Base-by-base conservation (phyloP, 129 eudicot species). In the Logfia minima region DNA sequence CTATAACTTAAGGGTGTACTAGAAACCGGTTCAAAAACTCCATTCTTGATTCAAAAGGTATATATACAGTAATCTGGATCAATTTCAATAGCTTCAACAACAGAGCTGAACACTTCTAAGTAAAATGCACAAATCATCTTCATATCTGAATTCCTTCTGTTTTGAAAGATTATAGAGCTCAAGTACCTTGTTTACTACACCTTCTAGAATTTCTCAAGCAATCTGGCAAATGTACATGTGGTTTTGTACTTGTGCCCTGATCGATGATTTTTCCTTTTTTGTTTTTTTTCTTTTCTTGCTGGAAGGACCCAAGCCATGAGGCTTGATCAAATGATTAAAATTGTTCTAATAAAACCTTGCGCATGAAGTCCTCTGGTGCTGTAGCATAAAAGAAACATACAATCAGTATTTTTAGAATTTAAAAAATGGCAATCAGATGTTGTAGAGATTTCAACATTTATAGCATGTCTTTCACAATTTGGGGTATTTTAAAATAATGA, bases 291-390 rank as follows among this genome's bases (percentile, higher is more conserved):
- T 26, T 65, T 61, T 59, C 60, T 11, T 41, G 31, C 45, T 35
- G 52, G 66, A 55, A 37, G 34, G 67, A 67, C 51, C 70, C 58
- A 56, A 39, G 67, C 68, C 77, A 62, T 23, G 23, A 56, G 45
- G 63, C 77, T 39, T 19, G 70, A 14, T 45, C 4, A 74, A 28
- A 70, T 37, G 67, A 62, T 87, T 81, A 88, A 81, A 90, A 92
- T 24, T 89, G 87, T 75, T 89, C 88, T 39, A 83, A 61, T 43
- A 92, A 90, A 68, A 72, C 85, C 88, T 80, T 89, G 78, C 96
- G 89, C 92, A 92, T 87, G 84, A 92, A 90, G 83, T 87, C 97
- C 86, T 87, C 92, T 3, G 97, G 91, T 77, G 90, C 97, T 92
- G 97, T 56, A 72, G 45, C 43, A 74, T 45, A 31, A 59, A 18